phyloP scores from a whole-genome alignment of 805 yeast species.

The Starmerella stellata region DNA sequence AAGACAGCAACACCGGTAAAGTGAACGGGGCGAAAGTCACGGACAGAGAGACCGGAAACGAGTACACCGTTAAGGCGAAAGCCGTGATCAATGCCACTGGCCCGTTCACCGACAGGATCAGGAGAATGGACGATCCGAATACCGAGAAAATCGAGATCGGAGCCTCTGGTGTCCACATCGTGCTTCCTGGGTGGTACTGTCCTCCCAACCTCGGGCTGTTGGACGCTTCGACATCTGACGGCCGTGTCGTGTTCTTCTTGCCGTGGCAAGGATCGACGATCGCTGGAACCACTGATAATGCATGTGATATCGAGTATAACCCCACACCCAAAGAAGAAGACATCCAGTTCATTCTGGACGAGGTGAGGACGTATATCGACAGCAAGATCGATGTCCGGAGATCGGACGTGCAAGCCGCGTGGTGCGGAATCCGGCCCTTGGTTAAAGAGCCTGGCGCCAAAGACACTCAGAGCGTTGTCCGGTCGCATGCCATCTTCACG shows the following conservation, averaged over 20 bases:
- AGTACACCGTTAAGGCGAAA: constrained; percentile 48
- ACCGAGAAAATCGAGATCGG: constrained; percentile 73
- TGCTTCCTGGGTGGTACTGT: constrained; percentile 81
- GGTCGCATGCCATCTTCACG: constrained; percentile 65
- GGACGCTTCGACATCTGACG: constrained; percentile 85
- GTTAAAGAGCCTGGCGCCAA: constrained; percentile 51
- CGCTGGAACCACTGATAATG: constrained; percentile 93
- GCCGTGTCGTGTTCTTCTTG: constrained; percentile 88
- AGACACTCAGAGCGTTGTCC: constrained; percentile 73
- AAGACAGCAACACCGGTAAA: constrained; percentile 35
- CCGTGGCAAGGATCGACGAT: constrained; percentile 97
- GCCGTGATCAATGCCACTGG: constrained; percentile 85
- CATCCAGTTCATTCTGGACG: constrained; percentile 68
- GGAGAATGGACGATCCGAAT: constrained; percentile 60
- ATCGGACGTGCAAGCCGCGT: constrained; percentile 81
- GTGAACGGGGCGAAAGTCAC: constrained; percentile 58
- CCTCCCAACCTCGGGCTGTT: constrained; percentile 73
- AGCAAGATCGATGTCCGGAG: constrained; percentile 67
- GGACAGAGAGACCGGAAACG: constrained; percentile 42
- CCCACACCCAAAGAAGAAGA: constrained; percentile 82
- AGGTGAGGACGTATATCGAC: constrained; percentile 66
- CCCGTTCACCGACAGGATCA: constrained; percentile 67
- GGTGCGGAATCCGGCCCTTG: constrained; percentile 94
- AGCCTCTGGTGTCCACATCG: constrained; percentile 81
- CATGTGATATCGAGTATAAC: constrained; percentile 28